Evolutionary conservation across 805 yeast genomes (phyloP), one percentile per base, ranked within the genome.

Genomic region (Schizosaccharomyces japonicus): DNA sequence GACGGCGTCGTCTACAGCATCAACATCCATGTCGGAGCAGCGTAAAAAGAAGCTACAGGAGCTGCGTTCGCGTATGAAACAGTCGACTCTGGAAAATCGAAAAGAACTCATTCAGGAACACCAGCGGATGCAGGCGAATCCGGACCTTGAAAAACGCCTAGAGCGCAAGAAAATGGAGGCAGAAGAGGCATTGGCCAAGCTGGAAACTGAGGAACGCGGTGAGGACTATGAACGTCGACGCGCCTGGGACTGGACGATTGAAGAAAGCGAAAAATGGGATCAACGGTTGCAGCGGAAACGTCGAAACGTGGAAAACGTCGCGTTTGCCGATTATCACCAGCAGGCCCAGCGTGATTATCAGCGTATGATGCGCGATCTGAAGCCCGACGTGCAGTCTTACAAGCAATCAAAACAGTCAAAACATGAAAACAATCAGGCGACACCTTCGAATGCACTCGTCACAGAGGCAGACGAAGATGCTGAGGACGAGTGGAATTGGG

Each of bases 181-280:
- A 2, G 60, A 63, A 39, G 58, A 60, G 8, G 69, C 66, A 49
- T 54, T 63, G 2, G 66, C 65, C 2, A 59, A 60, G 48, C 46
- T 57, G n/a, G 67, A 64, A 27, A 52, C 61, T 2, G 51, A 56
- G 30, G 65, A 62, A 10, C 55, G 54, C 10, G 71, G 69, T 0
- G 66, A 63, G 34, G 66, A 65, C 47, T 60, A 55, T 46, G 70
- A 66, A 36, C 60, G 73, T 25, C 56, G 60, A 48, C 63, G 66
- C 48, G 71, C 67, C 46, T 64, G 71, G 70, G 71, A 71, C 49
- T 72, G 73, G 60, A 69, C 80, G 0, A 68, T 77, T 4, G 79
- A 73, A 48, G 80, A 80, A 48, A 67, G 73, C 49, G 79, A 75
- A 52, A 63, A 64, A 48, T 78, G 84, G 84, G 70, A 74, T 23